Evolutionary conservation across 2,329 filamentous ascomycete species (phyloP).

Genomic region (Pyrenochaeta sp.): DNA sequence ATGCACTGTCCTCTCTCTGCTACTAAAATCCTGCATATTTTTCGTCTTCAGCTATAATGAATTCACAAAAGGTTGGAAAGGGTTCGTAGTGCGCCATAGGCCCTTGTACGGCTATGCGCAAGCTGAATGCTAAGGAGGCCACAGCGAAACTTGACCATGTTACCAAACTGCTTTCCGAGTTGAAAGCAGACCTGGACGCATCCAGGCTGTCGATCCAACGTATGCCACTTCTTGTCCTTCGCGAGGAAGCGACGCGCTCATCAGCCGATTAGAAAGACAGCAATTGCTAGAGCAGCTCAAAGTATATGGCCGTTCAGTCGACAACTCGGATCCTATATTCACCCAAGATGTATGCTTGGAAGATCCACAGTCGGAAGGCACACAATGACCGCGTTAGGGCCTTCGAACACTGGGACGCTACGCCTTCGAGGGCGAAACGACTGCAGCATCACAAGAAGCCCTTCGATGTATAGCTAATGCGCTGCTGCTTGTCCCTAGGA

Average conservation of each 20-base stretch:
- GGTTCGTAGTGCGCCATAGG: conserved; percentile 14
- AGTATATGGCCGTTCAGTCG: conserved; percentile 76
- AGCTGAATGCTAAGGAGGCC: conserved; percentile 13
- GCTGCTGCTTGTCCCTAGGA: conserved; percentile 72
- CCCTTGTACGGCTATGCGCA: neutral
- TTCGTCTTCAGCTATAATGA: conserved; percentile 5
- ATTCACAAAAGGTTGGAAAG: conserved; percentile 27
- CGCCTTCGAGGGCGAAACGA: conserved; percentile 73
- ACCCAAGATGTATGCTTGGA: conserved; percentile 69
- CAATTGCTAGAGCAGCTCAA: conserved; percentile 72
- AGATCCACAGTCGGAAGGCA: neutral
- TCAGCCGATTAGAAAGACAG: conserved; percentile 64
- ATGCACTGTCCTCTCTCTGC: neutral
- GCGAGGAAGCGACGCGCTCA: conserved; percentile 12
- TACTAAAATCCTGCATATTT: neutral
- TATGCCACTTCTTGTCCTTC: conserved; percentile 49
- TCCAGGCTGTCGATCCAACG: conserved; percentile 67
- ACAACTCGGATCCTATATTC: conserved; percentile 82
- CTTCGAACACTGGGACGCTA: conserved; percentile 76
- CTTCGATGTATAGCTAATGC: conserved; percentile 87
- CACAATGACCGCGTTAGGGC: conserved; percentile 62
- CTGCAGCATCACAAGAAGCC: conserved; percentile 71
- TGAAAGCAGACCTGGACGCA: conserved; percentile 70
- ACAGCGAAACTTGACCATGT: conserved; percentile 75
- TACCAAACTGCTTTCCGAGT: conserved; percentile 67